Evolutionary conservation across 225 moss, liverwort and hornwort genomes (phyloP), one percentile per base, ranked within the genome.

Genomic region (Bryum argenteum): DNA sequence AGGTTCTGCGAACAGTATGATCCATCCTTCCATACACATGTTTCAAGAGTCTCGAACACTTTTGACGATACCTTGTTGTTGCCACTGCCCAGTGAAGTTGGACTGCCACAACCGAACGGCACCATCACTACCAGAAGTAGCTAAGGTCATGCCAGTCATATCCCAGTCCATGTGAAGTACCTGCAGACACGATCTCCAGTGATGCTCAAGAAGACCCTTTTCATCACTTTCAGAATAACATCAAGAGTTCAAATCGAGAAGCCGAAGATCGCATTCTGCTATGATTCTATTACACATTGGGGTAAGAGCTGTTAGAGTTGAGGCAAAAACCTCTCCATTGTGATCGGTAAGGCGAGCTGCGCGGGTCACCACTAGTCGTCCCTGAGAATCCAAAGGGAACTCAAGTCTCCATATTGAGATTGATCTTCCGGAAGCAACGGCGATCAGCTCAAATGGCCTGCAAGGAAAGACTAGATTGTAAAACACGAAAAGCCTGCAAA

Each of bases 71-170:
- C 72, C 84, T 78, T 78, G 81, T 48, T 77, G 85, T 37, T 79
- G 79, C 97, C 97, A 98, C 61, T 72, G 65, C 26, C 97, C 94
- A 62, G 61, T 81, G 26, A 88, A 88, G 71, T 90, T 89, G 42
- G 90, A 82, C 73, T 98, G 97, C 88, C 94, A 98, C 51, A 98
- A 87, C 72, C 89, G 67, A 19, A 98, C 88, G 19, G 79, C 78
- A 58, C 91, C 91, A 83, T 98, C 92, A 78, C 67, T 72, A 45
- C 91, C 91, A 40, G 94, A 89, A 54, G 92, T 89, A 75, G 97
- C 94, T 58, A 98, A 71, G 6, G 97, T 98, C 94, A 94, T 92
- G 58, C 94, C 97, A 82, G 89, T 70, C 92, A 94, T 89, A 76
- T 98, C 97, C 97, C 97, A 98, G 72, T 90, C 92, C 58, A 89